These are phyloP conservation scores for Trypanosoma congolense DNA, from an alignment of 208 protist genomes.

Conservation along the genomic window DNA sequence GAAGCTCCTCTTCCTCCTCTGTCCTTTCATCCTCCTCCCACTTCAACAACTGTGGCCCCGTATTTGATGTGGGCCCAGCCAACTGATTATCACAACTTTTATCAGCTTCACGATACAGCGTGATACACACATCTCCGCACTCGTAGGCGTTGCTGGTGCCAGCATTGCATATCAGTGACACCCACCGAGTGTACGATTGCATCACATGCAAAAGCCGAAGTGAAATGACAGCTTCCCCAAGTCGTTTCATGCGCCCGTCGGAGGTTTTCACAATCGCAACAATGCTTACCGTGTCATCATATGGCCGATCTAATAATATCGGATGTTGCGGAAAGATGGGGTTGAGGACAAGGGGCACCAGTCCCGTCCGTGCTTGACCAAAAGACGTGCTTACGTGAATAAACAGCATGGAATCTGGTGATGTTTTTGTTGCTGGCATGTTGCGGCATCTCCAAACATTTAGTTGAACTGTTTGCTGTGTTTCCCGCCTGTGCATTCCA, in stretches of 20 bases:
- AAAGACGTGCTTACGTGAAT: slow-evolving; percentile 9
- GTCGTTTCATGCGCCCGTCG: slow-evolving; percentile 19
- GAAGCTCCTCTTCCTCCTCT: slow-evolving; percentile 18
- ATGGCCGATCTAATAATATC: neutral
- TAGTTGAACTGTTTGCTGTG: slow-evolving; percentile 2
- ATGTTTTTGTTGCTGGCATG: neutral
- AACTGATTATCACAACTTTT: neutral
- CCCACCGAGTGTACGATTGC: slow-evolving; percentile 1
- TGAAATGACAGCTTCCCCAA: slow-evolving; percentile 33
- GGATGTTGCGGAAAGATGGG: neutral
- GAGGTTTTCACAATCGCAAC: slow-evolving; percentile 28
- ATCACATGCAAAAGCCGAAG: slow-evolving; percentile 18
- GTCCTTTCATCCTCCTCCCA: neutral
- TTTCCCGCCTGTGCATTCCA: neutral
- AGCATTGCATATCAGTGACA: slow-evolving; percentile 31
- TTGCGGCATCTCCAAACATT: slow-evolving; percentile 13
- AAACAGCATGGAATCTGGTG: slow-evolving; percentile 4
- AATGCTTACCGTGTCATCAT: slow-evolving; percentile 21
- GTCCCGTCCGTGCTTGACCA: neutral
- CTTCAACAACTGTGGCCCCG: neutral
- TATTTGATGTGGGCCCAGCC: too few relatives aligned
- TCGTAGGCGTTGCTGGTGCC: slow-evolving; percentile 30
- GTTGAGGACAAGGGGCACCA: slow-evolving; percentile 1
- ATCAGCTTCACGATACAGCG: slow-evolving; percentile 6
- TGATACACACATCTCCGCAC: slow-evolving; percentile 31